Evolutionary conservation across 2,329 filamentous ascomycete species (phyloP), one percentile per base, ranked within the genome.

Genomic region (Exophiala dermatitidis): DNA sequence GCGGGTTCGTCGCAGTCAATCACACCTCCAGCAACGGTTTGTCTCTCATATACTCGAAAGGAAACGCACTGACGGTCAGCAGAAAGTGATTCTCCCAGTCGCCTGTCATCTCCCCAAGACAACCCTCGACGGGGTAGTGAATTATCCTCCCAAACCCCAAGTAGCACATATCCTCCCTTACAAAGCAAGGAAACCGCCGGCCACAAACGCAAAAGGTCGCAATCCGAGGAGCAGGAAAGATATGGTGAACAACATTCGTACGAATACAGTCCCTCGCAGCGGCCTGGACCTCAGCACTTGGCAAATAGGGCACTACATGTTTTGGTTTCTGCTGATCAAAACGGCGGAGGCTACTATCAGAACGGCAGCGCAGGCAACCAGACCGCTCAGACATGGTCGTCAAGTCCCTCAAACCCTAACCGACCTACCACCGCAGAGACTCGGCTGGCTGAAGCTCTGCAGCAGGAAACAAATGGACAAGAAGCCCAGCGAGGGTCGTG

Each of bases 361-460:
- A 53, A 52, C 34, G 46, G 30, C 19, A 48, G 28, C 26, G 32
- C 40, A 32, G 37, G 9, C 31, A 53, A 53, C 26, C 48, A 48
- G 8, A 50, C 53, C 43, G 52, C 48, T 4, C 58, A 62, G 52
- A 38, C 44, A 38, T 59, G 57, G 50, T 52, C 54, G 45, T 32
- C 46, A 29, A 42, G 26, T 37, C 38, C 37, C 41, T 9, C 38
- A 19, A 56, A 56, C 48, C 50, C 44, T 4, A 67, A 69, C 55
- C 70, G 71, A 50, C 68, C 71, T 2, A 71, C 72, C 48, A 61
- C 69, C 53, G 77, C 75, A 5, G 77, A 78, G 63, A 71, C 75
- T 48, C 75, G 75, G 46, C 63, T 80, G 37, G 75, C 72, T 10
- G 76, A 79, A 60, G 75, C 72, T 26, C 68, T 80, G 38, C 74